Conservation (phyloP, 345 rosid species). For the Excoecaria cochinchinensis region DNA sequence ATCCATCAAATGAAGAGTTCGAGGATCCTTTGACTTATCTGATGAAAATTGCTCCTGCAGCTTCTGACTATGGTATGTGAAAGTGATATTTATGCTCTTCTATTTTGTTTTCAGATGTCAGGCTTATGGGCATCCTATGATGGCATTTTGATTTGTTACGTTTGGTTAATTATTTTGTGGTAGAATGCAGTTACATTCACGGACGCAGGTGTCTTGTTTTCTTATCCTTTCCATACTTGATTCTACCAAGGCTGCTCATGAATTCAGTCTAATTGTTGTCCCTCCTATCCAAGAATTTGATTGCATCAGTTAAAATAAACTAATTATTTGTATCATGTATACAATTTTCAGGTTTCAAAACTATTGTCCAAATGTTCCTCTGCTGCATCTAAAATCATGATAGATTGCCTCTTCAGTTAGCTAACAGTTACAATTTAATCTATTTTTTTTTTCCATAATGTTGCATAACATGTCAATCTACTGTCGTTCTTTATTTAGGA, state of each 20-base stretch:
- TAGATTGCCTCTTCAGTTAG: not conserved
- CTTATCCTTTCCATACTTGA: not conserved
- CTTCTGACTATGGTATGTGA: conserved; percentile 10
- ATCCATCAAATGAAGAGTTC: conserved; percentile 2
- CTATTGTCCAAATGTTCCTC: not conserved
- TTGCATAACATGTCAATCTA: not conserved
- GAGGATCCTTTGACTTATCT: conserved; percentile 3
- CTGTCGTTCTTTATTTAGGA: not conserved
- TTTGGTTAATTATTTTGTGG: not conserved
- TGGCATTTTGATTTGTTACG: not conserved
- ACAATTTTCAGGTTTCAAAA: not conserved
- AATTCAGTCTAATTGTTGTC: not conserved
- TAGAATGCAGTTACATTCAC: not conserved
- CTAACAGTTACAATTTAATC: not conserved
- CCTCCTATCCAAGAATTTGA: not conserved
- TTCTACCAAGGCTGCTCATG: not conserved
- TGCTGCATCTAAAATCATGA: not conserved
- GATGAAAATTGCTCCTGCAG: not conserved
- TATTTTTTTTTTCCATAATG: no score
- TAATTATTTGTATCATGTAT: not conserved
- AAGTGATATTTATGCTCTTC: not conserved
- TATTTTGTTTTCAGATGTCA: not conserved
- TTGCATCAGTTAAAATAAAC: not conserved
- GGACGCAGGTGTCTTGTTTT: no score
- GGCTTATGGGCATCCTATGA: not conserved